A percentile compares a stretch with the other conserved stretches of the same genome.
Evolutionary conservation across 192 early-diverging fungal species (phyloP).

Genomic region (Obelidium mucronatum): DNA sequence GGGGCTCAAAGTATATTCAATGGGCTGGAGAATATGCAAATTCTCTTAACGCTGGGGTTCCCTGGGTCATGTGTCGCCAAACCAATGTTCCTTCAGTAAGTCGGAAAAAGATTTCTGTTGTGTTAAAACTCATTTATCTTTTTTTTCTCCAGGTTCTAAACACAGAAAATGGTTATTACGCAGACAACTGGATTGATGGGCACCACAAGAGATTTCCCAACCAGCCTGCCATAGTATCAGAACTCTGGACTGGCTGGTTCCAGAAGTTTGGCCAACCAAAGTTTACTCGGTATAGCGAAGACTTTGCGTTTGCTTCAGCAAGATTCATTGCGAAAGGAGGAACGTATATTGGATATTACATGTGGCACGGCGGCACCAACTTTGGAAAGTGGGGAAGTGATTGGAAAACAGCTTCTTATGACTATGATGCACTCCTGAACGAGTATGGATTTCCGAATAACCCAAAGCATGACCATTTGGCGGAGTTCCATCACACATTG

Average conservation of each 20-base stretch:
- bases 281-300: constrained; percentile 59
- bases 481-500: constrained; percentile 23
- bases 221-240: constrained; percentile 62
- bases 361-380: constrained; percentile 76
- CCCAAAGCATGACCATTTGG: constrained; percentile 47
- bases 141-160: constrained; percentile 46
- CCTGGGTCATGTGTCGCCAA: constrained; percentile 72
- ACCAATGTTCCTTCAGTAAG: constrained; percentile 29
- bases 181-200: constrained; percentile 53
- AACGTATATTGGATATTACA: constrained; percentile 62
- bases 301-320: constrained; percentile 63
- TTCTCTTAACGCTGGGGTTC: constrained; percentile 51
- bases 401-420: constrained; percentile 52
- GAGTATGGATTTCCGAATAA: constrained; percentile 49
- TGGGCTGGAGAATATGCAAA: constrained; percentile 51
- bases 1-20: constrained; percentile 44
- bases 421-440: constrained; percentile 59
- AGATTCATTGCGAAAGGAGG: constrained; percentile 66
- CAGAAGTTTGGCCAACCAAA: constrained; percentile 60
- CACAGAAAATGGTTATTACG: constrained; percentile 63
- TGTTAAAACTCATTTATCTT: background rate
- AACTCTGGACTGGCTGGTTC: constrained; percentile 71
- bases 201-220: constrained; percentile 42
- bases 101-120: too few relatives aligned
- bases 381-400: constrained; percentile 54